Conservation (phyloP, 495 filamentous ascomycete genomes). For the Penicilliopsis zonata region DNA sequence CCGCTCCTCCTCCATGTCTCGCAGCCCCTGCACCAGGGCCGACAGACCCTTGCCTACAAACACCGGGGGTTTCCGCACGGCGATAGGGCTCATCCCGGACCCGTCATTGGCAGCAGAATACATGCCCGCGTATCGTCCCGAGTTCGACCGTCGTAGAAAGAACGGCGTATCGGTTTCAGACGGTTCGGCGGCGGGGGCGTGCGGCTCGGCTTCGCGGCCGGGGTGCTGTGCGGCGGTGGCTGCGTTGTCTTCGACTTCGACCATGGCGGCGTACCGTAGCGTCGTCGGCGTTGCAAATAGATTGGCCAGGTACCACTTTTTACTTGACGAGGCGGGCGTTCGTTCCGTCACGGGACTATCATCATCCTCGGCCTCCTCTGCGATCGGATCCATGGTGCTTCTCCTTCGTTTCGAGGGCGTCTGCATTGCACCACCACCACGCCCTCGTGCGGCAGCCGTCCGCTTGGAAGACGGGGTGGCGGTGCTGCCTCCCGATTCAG, state of each 20-base stretch:
- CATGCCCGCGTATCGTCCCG: slow-evolving; percentile 13
- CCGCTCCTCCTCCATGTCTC: slow-evolving; percentile 67
- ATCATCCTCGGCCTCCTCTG: slow-evolving; percentile 20
- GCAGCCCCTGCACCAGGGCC: slow-evolving; percentile 61
- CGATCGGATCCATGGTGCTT: slow-evolving; percentile 17
- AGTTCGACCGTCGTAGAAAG: slow-evolving; percentile 53
- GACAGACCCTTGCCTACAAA: slow-evolving; percentile 65
- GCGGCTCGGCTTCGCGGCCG: slow-evolving; percentile 3
- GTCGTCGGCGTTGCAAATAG: slow-evolving; percentile 53
- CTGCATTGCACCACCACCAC: slow-evolving; percentile 21
- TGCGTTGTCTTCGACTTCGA: slow-evolving; percentile 15
- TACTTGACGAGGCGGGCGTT: slow-evolving; percentile 52
- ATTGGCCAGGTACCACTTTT: slow-evolving; percentile 46
- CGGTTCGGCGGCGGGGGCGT: slow-evolving; percentile 5
- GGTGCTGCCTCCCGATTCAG: slow-evolving; percentile 40
- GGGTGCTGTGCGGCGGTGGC: slow-evolving; percentile 4
- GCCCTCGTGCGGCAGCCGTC: slow-evolving; percentile 14
- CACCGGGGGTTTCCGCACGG: slow-evolving; percentile 45
- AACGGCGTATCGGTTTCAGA: slow-evolving; percentile 46
- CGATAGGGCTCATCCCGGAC: slow-evolving; percentile 30
- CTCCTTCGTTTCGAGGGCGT: slow-evolving; percentile 27
- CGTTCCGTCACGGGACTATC: slow-evolving; percentile 28
- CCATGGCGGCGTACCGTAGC: slow-evolving; percentile 32
- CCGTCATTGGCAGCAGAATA: slow-evolving; percentile 5
- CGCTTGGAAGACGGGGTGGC: slow-evolving; percentile 27